phyloP scores from a whole-genome alignment of 2,329 filamentous ascomycete genomes.

The Xylariaceae sp. region DNA sequence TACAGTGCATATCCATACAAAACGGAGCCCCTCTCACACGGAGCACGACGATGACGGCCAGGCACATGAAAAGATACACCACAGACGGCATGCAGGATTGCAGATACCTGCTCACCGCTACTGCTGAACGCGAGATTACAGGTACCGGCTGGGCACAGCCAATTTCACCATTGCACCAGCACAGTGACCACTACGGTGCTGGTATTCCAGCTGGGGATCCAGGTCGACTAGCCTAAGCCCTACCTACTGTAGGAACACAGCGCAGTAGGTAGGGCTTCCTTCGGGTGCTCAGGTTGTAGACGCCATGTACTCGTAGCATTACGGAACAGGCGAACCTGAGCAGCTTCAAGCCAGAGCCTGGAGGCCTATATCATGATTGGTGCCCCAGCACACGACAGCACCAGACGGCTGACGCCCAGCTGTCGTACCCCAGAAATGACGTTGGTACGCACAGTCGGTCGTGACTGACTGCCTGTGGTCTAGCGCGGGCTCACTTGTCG shows the following conservation, averaged over 20 bases:
- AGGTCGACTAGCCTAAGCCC: constrained; percentile 5
- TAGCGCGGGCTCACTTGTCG: constrained; percentile 10
- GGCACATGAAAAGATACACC: constrained; percentile 13
- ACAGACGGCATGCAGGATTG: constrained; percentile 14
- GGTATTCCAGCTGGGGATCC: constrained; percentile 5
- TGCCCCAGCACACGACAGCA: not conserved
- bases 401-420: constrained; percentile 6
- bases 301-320: not conserved
- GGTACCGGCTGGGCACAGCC: constrained; percentile 12
- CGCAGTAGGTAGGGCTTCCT: not conserved
- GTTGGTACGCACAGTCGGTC: constrained; percentile 4
- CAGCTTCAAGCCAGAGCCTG: not conserved
- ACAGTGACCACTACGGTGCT: constrained; percentile 22
- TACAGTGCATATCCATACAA: not conserved
- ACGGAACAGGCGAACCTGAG: no score
- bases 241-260: not conserved
- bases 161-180: constrained; percentile 11
- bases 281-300: no score
- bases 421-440: constrained; percentile 1
- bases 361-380: not conserved
- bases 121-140: constrained; percentile 12
- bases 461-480: not conserved
- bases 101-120: constrained; percentile 16
- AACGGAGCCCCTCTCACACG: constrained; percentile 13
- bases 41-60: constrained; percentile 21